Evolutionary conservation across 768 basidiomycete genomes (phyloP).

Genomic region (Leccinellum luteum): DNA sequence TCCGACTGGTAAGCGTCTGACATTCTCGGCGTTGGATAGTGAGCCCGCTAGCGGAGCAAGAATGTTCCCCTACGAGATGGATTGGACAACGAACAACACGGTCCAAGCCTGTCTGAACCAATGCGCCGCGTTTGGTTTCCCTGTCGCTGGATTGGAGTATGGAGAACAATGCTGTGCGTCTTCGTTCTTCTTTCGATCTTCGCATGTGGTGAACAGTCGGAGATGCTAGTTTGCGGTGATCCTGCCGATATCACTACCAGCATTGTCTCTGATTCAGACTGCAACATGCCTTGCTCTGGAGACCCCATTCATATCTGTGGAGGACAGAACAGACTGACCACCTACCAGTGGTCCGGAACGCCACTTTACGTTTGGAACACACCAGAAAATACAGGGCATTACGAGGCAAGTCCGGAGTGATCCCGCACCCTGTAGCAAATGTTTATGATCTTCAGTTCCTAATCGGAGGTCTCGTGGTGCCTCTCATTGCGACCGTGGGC

Average conservation of each 20-base stretch:
- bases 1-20: background rate
- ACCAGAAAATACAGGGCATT: slow-evolving; percentile 62
- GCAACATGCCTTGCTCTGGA: slow-evolving; percentile 58
- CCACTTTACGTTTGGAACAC: slow-evolving; percentile 60
- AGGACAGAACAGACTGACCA: slow-evolving; percentile 48
- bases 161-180: slow-evolving; percentile 72
- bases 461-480: slow-evolving; percentile 62
- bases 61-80: slow-evolving; percentile 60
- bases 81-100: slow-evolving; percentile 60
- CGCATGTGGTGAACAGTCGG: background rate
- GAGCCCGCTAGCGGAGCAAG: slow-evolving; percentile 43
- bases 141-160: slow-evolving; percentile 68
- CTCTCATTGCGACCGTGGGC: slow-evolving; percentile 71
- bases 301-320: slow-evolving; percentile 72
- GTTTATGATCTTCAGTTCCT: slow-evolving; percentile 36
- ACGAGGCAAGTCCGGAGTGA: slow-evolving; percentile 51
- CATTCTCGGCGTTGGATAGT: slow-evolving; percentile 32
- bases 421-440: background rate
- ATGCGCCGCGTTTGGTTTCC: slow-evolving; percentile 70
- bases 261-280: slow-evolving; percentile 38
- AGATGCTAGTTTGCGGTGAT: slow-evolving; percentile 65
- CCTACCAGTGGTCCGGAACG: slow-evolving; percentile 52
- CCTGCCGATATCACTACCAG: slow-evolving; percentile 45
- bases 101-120: slow-evolving; percentile 62
- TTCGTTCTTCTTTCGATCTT: background rate